These are phyloP conservation scores for Aspergillus sp. DNA, from an alignment of 2,329 filamentous ascomycete genomes.

Conservation along the genomic window DNA sequence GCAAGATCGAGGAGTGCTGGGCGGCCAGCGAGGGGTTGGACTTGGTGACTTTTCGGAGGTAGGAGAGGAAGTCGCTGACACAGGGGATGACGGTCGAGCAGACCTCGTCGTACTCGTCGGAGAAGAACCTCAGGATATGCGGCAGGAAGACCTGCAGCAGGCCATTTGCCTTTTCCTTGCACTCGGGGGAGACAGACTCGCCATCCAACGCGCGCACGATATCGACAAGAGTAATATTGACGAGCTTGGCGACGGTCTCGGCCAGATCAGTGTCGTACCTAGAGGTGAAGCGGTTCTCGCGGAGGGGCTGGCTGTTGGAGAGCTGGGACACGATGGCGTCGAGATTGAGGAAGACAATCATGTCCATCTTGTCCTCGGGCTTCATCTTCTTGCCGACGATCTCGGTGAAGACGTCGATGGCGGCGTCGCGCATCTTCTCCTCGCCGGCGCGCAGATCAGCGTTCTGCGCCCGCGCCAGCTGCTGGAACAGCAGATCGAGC, in stretches of 20 bases:
- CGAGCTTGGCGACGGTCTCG: conserved; percentile 87
- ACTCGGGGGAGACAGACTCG: conserved; percentile 48
- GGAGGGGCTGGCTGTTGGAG: conserved; percentile 69
- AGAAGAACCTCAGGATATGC: conserved; percentile 84
- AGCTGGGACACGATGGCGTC: conserved; percentile 77
- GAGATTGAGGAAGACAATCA: conserved; percentile 85
- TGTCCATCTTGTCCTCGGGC: conserved; percentile 79
- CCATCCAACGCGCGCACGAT: conserved; percentile 80
- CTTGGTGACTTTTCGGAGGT: conserved; percentile 70
- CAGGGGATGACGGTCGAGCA: conserved; percentile 93
- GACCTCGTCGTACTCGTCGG: conserved; percentile 95
- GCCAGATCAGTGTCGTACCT: conserved; percentile 93
- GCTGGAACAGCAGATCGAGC: conserved; percentile 72
- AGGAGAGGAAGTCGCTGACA: conserved; percentile 82
- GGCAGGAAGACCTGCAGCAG: conserved; percentile 77
- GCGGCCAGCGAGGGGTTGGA: conserved; percentile 54
- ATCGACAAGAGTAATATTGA: conserved; percentile 81
- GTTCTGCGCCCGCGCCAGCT: conserved; percentile 66
- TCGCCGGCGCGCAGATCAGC: conserved; percentile 55
- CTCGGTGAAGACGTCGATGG: conserved; percentile 90
- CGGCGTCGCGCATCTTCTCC: conserved; percentile 78
- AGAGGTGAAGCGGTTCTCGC: conserved; percentile 67
- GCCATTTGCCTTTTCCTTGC: conserved; percentile 65
- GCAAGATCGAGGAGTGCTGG: conserved; percentile 71
- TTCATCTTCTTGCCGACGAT: conserved; percentile 99